phyloP scores from a whole-genome alignment of 1,139 yeast species.

The Pneumocystis murina region DNA sequence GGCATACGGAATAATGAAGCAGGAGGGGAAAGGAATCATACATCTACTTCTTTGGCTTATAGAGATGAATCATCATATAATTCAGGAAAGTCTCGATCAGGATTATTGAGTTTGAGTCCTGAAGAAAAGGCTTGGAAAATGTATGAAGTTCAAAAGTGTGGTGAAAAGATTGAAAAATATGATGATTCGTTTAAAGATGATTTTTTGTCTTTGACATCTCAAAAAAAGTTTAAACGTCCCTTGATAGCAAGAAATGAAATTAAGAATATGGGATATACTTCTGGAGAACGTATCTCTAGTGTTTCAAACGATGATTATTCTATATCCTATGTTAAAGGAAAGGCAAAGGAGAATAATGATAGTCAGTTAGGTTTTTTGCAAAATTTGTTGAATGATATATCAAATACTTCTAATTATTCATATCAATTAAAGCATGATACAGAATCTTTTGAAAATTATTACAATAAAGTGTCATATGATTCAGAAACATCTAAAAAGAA shows the following conservation, averaged over 20 bases:
- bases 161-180: neutral
- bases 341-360: neutral
- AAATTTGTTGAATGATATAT: neutral
- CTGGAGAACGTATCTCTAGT: neutral
- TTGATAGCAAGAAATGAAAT: neutral
- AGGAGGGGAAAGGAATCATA: neutral
- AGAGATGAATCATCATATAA: neutral
- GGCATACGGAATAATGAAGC: neutral
- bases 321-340: neutral
- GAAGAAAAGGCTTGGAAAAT: neutral
- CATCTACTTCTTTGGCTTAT: neutral
- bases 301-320: neutral
- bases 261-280: neutral
- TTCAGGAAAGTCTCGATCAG: neutral
- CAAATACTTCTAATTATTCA: neutral
- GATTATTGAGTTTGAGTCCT: neutral
- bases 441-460: neutral
- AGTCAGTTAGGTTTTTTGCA: neutral
- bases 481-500: neutral
- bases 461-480: neutral
- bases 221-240: neutral
- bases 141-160: neutral
- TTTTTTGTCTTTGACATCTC: neutral
- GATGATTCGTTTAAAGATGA: neutral
- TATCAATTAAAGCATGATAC: neutral